These are phyloP conservation scores for Apiospora aurea DNA, from an alignment of 2,329 filamentous ascomycete genomes.

Conservation along the genomic window DNA sequence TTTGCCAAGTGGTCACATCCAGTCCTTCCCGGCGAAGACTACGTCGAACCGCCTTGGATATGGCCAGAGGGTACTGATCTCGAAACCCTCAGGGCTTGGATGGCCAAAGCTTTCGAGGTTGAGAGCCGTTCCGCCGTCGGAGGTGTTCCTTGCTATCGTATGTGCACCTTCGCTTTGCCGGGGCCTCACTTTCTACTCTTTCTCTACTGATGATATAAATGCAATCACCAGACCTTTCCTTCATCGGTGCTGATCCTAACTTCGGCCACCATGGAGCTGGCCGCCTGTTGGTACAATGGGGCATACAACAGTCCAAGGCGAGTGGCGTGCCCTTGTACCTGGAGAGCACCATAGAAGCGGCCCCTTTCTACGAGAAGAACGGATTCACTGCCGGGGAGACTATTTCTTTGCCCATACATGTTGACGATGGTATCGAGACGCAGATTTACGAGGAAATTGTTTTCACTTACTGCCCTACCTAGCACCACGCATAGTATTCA, in stretches of 20 bases:
- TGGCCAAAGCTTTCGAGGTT: constrained; percentile 29
- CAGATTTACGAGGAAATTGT: constrained; percentile 33
- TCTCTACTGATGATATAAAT: no score
- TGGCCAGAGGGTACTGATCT: constrained; percentile 37
- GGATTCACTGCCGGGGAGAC: constrained; percentile 31
- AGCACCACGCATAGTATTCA: constrained; percentile 84
- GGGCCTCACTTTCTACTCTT: neutral
- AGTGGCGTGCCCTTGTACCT: constrained; percentile 31
- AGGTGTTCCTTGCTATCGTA: constrained; percentile 34
- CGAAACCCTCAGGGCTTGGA: constrained; percentile 31
- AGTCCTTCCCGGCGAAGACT: constrained; percentile 27
- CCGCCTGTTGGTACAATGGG: constrained; percentile 35
- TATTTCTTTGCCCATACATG: constrained; percentile 30
- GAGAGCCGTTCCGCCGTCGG: constrained; percentile 30
- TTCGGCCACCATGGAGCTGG: constrained; percentile 34
- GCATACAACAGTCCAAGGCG: constrained; percentile 30
- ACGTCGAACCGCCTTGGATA: constrained; percentile 35
- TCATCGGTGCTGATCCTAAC: constrained; percentile 36
- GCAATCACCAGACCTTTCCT: constrained; percentile 33
- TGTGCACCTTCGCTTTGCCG: constrained; percentile 26
- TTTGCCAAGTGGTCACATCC: constrained; percentile 40
- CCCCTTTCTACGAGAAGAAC: constrained; percentile 34
- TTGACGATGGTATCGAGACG: neutral
- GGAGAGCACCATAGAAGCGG: constrained; percentile 39
- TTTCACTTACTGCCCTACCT: constrained; percentile 25